Base-by-base conservation (phyloP, 2,329 filamentous ascomycete species). In the Phialemonium atrogriseum region DNA sequence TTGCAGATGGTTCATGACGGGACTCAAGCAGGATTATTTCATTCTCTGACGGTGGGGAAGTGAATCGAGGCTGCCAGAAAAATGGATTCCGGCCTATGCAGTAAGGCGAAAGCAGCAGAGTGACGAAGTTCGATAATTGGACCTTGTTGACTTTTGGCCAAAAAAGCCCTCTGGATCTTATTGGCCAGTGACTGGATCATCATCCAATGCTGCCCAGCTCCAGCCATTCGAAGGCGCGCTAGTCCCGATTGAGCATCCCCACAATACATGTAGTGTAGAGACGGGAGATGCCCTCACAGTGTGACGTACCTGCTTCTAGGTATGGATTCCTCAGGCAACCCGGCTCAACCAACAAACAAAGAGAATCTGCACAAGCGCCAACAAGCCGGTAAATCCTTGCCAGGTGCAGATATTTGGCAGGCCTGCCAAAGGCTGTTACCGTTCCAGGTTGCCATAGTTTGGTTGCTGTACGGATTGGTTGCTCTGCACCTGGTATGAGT, bases 131-230 rank as follows among this genome's bases (percentile, higher is more conserved):
- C 41, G 33, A 39, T 41, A 39, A 48, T 48, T 50, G 45, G 45
- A 37, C 29, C 41, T 42, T 48, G 48, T 49, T 51, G 48, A 50
- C 48, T 47, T 45, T 46, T 40, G 41, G 44, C 28, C 35, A 39
- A 47, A 45, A 50, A 46, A 39, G 39, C 34, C 24, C n/a, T n/a
- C 14, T 29, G 27, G 36, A 30, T 35, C 26, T 25, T 27, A 50
- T 42, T 50, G 47, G 46, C 32, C 36, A 37, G 32, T 43, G 42
- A n/a, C 40, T 37, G 14, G 35, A 16, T 11, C 17, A 34, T 22
- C 34, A 37, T 41, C 42, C 39, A 36, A n/a, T n/a, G n/a, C n/a
- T n/a, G 41, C 43, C 40, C 30, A 36, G 38, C 39, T 46, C 33
- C 41, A 43, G 39, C 32, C 34, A 34, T 32, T 32, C 33, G 28